Percentiles rank a stretch among this genome's conserved stretches.
These are phyloP conservation scores for Alternaria triticimaculans DNA, from an alignment of 2,329 filamentous ascomycete species.

Conservation along the genomic window DNA sequence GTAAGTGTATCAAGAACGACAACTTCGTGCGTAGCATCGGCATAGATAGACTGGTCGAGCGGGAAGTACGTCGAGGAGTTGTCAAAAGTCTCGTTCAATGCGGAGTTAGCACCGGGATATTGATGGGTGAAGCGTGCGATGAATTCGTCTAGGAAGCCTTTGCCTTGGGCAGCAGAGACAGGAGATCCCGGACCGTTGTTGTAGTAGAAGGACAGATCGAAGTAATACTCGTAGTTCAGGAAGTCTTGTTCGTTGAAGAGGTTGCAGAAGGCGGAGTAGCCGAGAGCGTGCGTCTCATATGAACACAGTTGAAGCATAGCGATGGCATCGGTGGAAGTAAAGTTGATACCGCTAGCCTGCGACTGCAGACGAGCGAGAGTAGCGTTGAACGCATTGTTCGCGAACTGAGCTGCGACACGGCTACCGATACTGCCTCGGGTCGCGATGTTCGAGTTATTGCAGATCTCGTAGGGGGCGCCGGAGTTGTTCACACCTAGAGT, in stretches of 20 bases:
- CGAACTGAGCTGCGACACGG: slow-evolving; percentile 30
- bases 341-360: slow-evolving; percentile 32
- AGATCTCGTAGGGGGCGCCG: slow-evolving; percentile 38
- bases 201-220: slow-evolving; percentile 50
- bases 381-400: slow-evolving; percentile 35
- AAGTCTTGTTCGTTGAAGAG: slow-evolving; percentile 54
- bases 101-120: slow-evolving; percentile 28
- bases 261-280: slow-evolving; percentile 53
- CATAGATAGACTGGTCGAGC: slow-evolving; percentile 53
- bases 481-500: slow-evolving; percentile 34
- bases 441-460: slow-evolving; percentile 38
- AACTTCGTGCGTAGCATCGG: slow-evolving; percentile 54
- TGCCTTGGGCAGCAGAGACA: slow-evolving; percentile 42
- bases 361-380: slow-evolving; percentile 38
- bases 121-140: slow-evolving; percentile 36
- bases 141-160: slow-evolving; percentile 39
- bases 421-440: slow-evolving; percentile 36
- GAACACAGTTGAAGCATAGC: slow-evolving; percentile 51
- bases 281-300: slow-evolving; percentile 48
- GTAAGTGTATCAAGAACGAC: slow-evolving; percentile 39
- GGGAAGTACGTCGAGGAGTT: slow-evolving; percentile 53
- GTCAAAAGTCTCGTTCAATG: slow-evolving; percentile 45
- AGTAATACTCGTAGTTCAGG: slow-evolving; percentile 54
- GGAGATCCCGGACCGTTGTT: slow-evolving; percentile 42
- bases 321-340: slow-evolving; percentile 46